Conservation (phyloP, 768 basidiomycete species). For the Auricularia auricula-judae region DNA sequence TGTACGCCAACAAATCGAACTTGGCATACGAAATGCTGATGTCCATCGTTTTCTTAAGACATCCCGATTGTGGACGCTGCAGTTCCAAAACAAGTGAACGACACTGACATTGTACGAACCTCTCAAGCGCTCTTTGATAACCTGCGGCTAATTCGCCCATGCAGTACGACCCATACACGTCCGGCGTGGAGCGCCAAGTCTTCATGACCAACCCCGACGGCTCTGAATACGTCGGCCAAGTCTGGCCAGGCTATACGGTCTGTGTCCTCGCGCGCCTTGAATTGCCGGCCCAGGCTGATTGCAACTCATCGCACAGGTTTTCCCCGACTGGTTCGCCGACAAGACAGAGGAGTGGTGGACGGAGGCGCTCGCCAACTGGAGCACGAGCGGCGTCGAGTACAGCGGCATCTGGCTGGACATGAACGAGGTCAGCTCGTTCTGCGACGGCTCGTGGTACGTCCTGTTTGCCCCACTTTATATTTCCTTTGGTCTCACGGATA, state of each 20-base stretch:
- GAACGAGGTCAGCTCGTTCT: conserved; percentile 48
- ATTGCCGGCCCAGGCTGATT: conserved; percentile 2
- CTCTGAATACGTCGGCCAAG: conserved; percentile 59
- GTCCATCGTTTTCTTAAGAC: conserved; percentile 24
- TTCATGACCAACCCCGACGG: conserved; percentile 72
- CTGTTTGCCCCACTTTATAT: no score
- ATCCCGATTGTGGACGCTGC: conserved; percentile 65
- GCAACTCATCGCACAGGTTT: conserved; percentile 25
- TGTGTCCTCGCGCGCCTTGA: conserved; percentile 5
- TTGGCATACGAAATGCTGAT: not conserved
- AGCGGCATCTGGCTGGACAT: conserved; percentile 39
- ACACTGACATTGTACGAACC: conserved; percentile 46
- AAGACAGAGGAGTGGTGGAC: conserved; percentile 50
- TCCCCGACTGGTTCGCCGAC: conserved; percentile 50
- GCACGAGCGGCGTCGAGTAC: conserved; percentile 38
- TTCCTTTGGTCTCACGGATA: not conserved
- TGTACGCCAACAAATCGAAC: conserved; percentile 18
- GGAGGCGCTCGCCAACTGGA: conserved; percentile 48
- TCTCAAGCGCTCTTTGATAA: not conserved
- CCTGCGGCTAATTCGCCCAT: not conserved
- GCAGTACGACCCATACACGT: conserved; percentile 57
- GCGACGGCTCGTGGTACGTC: conserved; percentile 41
- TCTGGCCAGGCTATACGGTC: conserved; percentile 70
- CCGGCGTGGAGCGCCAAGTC: conserved; percentile 41
- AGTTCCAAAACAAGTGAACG: conserved; percentile 44